Percentiles rank a stretch among this genome's conserved stretches.
phyloP scores from a whole-genome alignment of 2,329 filamentous ascomycete genomes.

The Colletotrichum chrysophilum region DNA sequence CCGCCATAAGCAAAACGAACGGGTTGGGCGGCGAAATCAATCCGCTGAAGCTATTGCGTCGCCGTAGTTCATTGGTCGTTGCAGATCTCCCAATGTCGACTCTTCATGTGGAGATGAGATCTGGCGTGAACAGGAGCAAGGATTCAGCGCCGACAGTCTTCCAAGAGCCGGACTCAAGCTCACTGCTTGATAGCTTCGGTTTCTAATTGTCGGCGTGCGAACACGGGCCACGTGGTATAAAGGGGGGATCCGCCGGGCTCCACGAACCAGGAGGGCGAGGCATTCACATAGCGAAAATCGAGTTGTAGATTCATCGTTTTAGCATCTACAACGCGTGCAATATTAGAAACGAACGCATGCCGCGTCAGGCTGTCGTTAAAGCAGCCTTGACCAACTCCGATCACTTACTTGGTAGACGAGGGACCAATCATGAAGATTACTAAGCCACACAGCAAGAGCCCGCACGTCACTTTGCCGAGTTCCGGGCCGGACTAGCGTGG shows the following conservation, averaged over 20 bases:
- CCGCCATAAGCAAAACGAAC: constrained; percentile 33
- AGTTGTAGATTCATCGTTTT: no score
- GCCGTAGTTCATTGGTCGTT: constrained; percentile 80
- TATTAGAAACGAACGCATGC: not conserved
- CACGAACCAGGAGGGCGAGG: not conserved
- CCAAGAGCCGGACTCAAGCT: constrained; percentile 89
- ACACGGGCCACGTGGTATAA: not conserved
- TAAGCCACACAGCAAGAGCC: not conserved
- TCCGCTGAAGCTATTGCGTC: constrained; percentile 70
- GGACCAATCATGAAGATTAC: not conserved
- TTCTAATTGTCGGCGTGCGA: constrained; percentile 57
- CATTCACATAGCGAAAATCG: not conserved
- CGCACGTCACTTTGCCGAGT: not conserved
- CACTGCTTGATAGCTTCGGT: constrained; percentile 90
- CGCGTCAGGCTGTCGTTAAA: not conserved
- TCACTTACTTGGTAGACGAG: not conserved
- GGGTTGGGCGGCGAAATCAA: constrained; percentile 59
- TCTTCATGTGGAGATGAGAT: constrained; percentile 47
- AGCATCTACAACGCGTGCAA: not conserved
- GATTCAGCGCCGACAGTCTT: constrained; percentile 78
- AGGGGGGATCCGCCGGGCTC: not conserved
- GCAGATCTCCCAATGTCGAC: constrained; percentile 67
- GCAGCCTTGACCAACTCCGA: not conserved
- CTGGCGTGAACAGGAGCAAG: constrained; percentile 40
- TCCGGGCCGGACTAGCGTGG: not conserved